These are phyloP conservation scores for Kwoniella shandongensis DNA, from an alignment of 768 basidiomycete genomes.

Conservation along the genomic window DNA sequence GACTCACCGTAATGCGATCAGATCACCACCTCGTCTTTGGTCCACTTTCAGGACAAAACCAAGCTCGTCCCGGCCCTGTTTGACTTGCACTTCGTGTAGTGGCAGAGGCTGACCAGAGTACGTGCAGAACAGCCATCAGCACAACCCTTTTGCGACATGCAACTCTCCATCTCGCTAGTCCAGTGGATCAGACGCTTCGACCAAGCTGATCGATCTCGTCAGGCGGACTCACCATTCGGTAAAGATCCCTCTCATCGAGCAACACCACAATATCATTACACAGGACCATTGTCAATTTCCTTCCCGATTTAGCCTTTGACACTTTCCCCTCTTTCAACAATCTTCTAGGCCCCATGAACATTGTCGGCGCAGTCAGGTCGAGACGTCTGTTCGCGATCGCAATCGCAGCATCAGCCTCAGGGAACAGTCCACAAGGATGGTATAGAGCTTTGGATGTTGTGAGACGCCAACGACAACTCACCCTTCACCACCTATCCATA, in stretches of 20 bases:
- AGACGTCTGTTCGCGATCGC: no score
- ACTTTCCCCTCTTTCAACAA: slow-evolving; percentile 77
- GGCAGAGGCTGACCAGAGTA: slow-evolving; percentile 64
- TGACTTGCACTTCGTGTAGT: slow-evolving; percentile 50
- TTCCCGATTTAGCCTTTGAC: slow-evolving; percentile 78
- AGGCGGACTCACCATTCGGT: slow-evolving; percentile 83
- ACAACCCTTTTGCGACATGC: not conserved
- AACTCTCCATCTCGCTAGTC: no score
- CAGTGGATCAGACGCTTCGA: no score
- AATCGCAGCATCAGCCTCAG: no score
- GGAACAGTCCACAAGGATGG: no score
- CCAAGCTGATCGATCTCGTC: no score
- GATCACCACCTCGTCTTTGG: slow-evolving; percentile 73
- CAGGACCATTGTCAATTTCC: slow-evolving; percentile 72
- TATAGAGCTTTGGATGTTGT: no score
- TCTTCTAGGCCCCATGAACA: slow-evolving; percentile 74
- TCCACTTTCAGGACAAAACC: slow-evolving; percentile 65
- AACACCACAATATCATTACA: slow-evolving; percentile 89
- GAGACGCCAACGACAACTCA: no score
- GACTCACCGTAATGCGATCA: slow-evolving; percentile 56
- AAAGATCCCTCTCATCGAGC: slow-evolving; percentile 72
- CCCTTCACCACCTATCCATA: slow-evolving; percentile 82
- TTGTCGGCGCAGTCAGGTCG: slow-evolving; percentile 86
- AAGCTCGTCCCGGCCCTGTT: slow-evolving; percentile 35
- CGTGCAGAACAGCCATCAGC: not conserved